Percentiles rank a stretch among this genome's conserved stretches.
Conservation (phyloP, 352 stramenopile genomes). For the Globisporangium radiosum region DNA sequence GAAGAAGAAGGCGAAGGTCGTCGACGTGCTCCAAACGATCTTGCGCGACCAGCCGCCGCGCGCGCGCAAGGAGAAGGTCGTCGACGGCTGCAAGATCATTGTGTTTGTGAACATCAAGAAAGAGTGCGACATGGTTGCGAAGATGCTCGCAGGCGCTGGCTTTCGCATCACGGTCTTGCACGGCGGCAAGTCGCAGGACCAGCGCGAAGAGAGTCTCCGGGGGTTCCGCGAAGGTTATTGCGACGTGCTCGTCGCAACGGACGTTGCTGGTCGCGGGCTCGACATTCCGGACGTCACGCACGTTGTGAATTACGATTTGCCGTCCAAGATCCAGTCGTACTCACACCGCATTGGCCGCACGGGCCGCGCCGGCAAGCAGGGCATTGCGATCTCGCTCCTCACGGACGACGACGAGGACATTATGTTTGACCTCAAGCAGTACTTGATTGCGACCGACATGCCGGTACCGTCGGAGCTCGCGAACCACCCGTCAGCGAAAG, state of each 20-base stretch:
- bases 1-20: conserved; percentile 89
- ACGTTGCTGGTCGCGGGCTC: conserved; percentile 94
- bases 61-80: conserved; percentile 62
- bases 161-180: conserved; percentile 94
- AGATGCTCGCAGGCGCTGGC: conserved; percentile 88
- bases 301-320: conserved; percentile 99
- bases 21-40: conserved; percentile 85
- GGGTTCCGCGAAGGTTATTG: conserved; percentile 86
- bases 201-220: conserved; percentile 90
- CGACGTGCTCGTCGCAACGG: conserved; percentile 91
- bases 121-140: conserved; percentile 92
- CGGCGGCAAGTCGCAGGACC: conserved; percentile 95
- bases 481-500: conserved; percentile 90
- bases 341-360: conserved; percentile 98
- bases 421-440: conserved; percentile 96
- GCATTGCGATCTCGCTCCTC: conserved; percentile 96
- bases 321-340: conserved; percentile 97
- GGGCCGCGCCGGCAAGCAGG: conserved; percentile 95
- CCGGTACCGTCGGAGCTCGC: conserved; percentile 91
- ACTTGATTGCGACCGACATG: conserved; percentile 94
- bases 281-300: conserved; percentile 98
- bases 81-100: conserved; percentile 93
- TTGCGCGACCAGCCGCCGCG: conserved; percentile 54
- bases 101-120: conserved; percentile 99
- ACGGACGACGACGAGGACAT: conserved; percentile 97